Conservation (phyloP, 169 alveolate species). For the Cryptosporidium felis region DNA sequence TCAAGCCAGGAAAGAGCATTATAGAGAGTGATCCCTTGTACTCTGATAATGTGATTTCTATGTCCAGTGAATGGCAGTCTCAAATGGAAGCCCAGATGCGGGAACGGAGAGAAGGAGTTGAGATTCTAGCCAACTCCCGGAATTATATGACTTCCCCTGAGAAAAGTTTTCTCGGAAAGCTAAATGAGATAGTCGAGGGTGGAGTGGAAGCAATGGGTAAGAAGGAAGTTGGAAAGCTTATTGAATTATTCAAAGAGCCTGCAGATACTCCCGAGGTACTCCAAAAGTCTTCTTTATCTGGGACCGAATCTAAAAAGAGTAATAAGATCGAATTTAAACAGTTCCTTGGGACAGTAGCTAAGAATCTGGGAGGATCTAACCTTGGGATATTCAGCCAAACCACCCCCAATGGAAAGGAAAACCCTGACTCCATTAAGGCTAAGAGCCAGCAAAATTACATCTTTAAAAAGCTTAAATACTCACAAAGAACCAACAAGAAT, state of each 20-base stretch:
- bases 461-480: slow-evolving; percentile 4
- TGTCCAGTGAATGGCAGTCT: slow-evolving; percentile 21
- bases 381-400: background rate
- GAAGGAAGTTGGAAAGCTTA: slow-evolving; percentile 3
- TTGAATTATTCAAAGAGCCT: background rate
- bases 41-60: background rate
- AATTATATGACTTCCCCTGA: background rate
- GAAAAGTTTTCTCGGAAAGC: background rate
- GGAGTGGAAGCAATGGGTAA: background rate
- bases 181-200: background rate
- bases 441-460: slow-evolving; percentile 6
- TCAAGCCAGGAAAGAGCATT: background rate
- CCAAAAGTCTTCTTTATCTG: background rate
- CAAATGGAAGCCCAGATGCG: background rate
- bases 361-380: background rate
- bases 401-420: background rate
- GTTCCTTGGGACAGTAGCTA: background rate
- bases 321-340: background rate
- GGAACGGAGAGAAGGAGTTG: slow-evolving; percentile 21
- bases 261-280: background rate
- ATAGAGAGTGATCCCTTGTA: slow-evolving; percentile 10
- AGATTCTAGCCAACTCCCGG: background rate
- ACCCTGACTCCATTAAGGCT: background rate
- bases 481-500: slow-evolving; percentile 12
- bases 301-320: background rate